Percentiles rank a stretch among this genome's conserved stretches.
Evolutionary conservation across 768 basidiomycete genomes (phyloP).

Genomic region (Panaeolus cyanescens): DNA sequence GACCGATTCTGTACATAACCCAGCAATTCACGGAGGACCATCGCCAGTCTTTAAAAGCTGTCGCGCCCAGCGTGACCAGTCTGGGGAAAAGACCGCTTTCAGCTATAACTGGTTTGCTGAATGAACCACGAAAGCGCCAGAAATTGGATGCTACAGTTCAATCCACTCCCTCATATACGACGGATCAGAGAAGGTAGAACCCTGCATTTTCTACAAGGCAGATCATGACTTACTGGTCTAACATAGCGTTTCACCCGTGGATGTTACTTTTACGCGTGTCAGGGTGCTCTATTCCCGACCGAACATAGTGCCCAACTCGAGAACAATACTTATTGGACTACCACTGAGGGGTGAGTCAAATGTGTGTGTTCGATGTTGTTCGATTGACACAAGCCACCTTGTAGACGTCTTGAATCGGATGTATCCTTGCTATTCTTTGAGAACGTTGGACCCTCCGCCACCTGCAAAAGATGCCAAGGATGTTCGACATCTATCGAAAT

Average conservation of each 20-base stretch:
- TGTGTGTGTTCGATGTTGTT: neutral
- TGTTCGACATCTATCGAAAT: slow-evolving; percentile 72
- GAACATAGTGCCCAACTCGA: slow-evolving; percentile 47
- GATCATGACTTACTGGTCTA: neutral
- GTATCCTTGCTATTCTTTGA: slow-evolving; percentile 39
- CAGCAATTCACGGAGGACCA: slow-evolving; percentile 18
- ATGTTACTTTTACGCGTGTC: slow-evolving; percentile 52
- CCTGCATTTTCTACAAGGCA: neutral
- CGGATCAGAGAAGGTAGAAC: neutral
- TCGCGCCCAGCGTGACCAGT: neutral
- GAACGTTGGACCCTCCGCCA: slow-evolving; percentile 8
- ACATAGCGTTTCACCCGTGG: slow-evolving; percentile 46
- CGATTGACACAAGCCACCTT: slow-evolving; percentile 2
- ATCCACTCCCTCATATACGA: neutral
- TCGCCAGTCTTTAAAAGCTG: neutral
- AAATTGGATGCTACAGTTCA: slow-evolving; percentile 19
- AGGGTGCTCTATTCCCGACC: slow-evolving; percentile 74
- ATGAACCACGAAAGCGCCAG: slow-evolving; percentile 29
- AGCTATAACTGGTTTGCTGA: slow-evolving; percentile 9
- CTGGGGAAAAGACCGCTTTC: slow-evolving; percentile 11
- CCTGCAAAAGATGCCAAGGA: slow-evolving; percentile 46
- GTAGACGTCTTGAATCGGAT: slow-evolving; percentile 71
- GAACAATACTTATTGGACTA: slow-evolving; percentile 60
- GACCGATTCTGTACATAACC: slow-evolving; percentile 50
- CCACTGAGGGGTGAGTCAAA: slow-evolving; percentile 60